Percentiles rank a stretch among this genome's conserved stretches.
Conservation (phyloP, 2,329 filamentous ascomycete genomes). For the Xylariaceae sp. region DNA sequence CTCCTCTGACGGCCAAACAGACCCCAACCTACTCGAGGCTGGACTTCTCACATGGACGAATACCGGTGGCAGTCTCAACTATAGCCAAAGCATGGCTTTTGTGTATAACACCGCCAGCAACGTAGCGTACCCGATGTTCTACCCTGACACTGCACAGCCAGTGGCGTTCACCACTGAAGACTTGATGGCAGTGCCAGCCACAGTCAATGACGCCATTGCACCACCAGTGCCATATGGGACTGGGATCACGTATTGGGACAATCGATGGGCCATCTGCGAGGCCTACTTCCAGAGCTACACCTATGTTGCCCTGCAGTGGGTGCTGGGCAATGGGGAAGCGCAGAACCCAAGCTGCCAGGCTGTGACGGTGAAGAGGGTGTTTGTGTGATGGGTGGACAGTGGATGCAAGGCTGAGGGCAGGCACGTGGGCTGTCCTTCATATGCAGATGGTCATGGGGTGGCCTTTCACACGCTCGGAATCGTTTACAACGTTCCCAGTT, state of each 20-base stretch:
- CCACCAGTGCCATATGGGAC: conserved; percentile 12
- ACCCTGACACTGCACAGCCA: conserved; percentile 6
- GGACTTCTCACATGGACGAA: background rate
- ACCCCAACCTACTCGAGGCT: background rate
- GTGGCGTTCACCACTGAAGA: conserved; percentile 12
- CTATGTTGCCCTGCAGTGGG: conserved; percentile 17
- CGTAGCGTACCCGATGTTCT: conserved; percentile 17
- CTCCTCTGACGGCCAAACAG: background rate
- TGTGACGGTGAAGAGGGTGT: conserved; percentile 14
- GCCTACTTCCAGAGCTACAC: conserved; percentile 17
- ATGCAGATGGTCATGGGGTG: too few relatives aligned
- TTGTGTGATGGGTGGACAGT: background rate
- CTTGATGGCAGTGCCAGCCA: conserved; percentile 10
- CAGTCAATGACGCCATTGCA: conserved; percentile 12
- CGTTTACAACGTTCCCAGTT: too few relatives aligned
- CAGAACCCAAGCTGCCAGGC: conserved; percentile 18
- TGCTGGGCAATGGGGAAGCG: conserved; percentile 10
- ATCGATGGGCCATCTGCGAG: conserved; percentile 15
- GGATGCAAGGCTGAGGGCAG: background rate
- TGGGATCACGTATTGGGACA: conserved; percentile 7
- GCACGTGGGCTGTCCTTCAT: too few relatives aligned
- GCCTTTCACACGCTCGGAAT: too few relatives aligned
- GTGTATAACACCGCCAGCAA: conserved; percentile 15
- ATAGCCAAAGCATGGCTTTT: conserved; percentile 14
- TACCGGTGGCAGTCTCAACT: background rate